Evolutionary conservation across 2,329 filamentous ascomycete species (phyloP), one percentile per base, ranked within the genome.

Genomic region (Diaporthe nobilis): DNA sequence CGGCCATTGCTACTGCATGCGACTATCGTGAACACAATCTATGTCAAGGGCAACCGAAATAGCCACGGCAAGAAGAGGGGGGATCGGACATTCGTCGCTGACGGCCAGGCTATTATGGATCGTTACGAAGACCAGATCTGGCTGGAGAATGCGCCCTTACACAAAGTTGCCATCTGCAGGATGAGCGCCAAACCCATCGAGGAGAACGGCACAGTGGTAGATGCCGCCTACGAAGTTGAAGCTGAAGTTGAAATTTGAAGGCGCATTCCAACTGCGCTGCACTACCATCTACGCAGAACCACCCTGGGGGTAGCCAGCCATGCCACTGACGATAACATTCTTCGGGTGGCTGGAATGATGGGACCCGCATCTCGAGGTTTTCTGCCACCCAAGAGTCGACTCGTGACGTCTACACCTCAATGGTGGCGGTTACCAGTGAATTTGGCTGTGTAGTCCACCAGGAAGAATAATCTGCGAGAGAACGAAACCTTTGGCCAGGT

Each of bases 21-120:
- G 25, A 98, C 96, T 0, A 86, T 98, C 5, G 85, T 97, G 70
- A 98, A 98, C 83, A 97, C 95, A 0, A 90, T 95, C 20, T 97
- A 98, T 82, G 91, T 92, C 58, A 90, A 88, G 81, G 83, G 83
- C 6, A 81, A 79, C 70, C 80, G 76, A 49, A 76, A 78, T 67
- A 79, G 80, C 61, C 75, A 81, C 28, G 77, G 61, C 47, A 70
- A 76, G 74, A 61, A 78, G 53, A 77, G 77, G 75, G 81, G 81
- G 51, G 81, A 80, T 17, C 84, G 86, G 76, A 86, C 81, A 79
- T 73, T 89, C 78, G 87, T 85, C 28, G 82, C 93, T 79, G 88
- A 94, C 81, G 91, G 89, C 13, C 85, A 85, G 68, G 87, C 84
- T 15, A 82, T 92, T n/a, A 71, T 93, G n/a, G 87, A 89, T 57